A percentile compares a stretch with the other conserved stretches of the same genome.
phyloP scores from a whole-genome alignment of 2,329 filamentous ascomycete species.

The Periconia sp. region DNA sequence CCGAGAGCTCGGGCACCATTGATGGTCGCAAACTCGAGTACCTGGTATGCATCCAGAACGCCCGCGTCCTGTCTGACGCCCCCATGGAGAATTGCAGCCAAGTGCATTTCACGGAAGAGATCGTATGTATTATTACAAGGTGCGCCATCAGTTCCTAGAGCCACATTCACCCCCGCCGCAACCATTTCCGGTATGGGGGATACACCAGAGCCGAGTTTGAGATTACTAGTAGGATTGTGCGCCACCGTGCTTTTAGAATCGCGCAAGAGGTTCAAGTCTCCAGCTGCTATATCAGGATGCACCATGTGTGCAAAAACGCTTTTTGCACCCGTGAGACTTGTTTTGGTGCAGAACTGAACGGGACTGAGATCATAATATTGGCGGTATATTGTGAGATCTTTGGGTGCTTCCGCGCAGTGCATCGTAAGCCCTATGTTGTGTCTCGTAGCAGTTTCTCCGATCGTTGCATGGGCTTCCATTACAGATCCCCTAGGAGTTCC shows the following conservation, averaged over 20 bases:
- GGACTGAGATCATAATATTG: slow-evolving; percentile 46
- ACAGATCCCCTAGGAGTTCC: slow-evolving; percentile 51
- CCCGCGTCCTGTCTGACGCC: slow-evolving; percentile 17
- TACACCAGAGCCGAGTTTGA: slow-evolving; percentile 27
- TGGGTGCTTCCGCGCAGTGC: slow-evolving; percentile 50
- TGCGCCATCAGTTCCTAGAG: slow-evolving; percentile 26
- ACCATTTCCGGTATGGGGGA: slow-evolving; percentile 21
- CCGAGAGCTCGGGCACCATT: slow-evolving; percentile 27
- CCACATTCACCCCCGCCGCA: slow-evolving; percentile 16
- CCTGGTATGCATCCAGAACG: slow-evolving; percentile 18
- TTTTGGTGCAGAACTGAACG: slow-evolving; percentile 25
- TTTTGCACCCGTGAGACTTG: slow-evolving; percentile 41
- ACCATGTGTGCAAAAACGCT: slow-evolving; percentile 36
- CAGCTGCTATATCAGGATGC: slow-evolving; percentile 46
- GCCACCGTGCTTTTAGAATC: slow-evolving; percentile 30
- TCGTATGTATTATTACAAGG: slow-evolving; percentile 36
- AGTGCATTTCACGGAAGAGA: slow-evolving; percentile 31
- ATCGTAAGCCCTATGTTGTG: slow-evolving; percentile 51
- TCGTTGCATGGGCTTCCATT: slow-evolving; percentile 42
- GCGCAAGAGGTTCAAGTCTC: slow-evolving; percentile 44
- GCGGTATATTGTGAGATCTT: slow-evolving; percentile 43
- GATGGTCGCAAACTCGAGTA: slow-evolving; percentile 27
- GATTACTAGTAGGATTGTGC: slow-evolving; percentile 27
- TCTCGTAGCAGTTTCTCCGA: slow-evolving; percentile 44
- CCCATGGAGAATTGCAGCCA: slow-evolving; percentile 22